Conservation (phyloP, 768 basidiomycete genomes). For the Tricholomella constricta region DNA sequence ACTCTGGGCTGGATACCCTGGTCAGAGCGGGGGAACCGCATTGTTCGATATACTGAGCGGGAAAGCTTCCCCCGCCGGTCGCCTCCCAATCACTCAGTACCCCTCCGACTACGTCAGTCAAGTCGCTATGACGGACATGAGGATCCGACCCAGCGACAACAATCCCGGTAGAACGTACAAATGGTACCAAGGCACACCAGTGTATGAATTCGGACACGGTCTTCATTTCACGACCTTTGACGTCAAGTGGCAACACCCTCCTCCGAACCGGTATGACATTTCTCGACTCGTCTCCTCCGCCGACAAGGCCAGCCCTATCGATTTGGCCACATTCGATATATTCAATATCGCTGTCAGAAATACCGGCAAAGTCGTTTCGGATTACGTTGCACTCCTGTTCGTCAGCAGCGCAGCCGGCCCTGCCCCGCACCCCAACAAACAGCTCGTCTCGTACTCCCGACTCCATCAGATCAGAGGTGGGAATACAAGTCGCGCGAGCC, state of each 20-base stretch:
- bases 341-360: slow-evolving; percentile 52
- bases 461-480: slow-evolving; percentile 29
- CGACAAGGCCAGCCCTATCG: slow-evolving; percentile 27
- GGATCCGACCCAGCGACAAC: slow-evolving; percentile 45
- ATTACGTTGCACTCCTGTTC: slow-evolving; percentile 59
- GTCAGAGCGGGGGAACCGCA: slow-evolving; percentile 56
- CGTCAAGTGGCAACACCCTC: slow-evolving; percentile 38
- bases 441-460: slow-evolving; percentile 51
- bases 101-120: slow-evolving; percentile 47
- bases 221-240: slow-evolving; percentile 56
- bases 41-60: slow-evolving; percentile 54
- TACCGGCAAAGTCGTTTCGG: slow-evolving; percentile 48
- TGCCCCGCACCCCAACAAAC: slow-evolving; percentile 52
- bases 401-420: slow-evolving; percentile 49
- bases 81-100: slow-evolving; percentile 56
- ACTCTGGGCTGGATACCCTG: slow-evolving; percentile 60
- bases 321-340: slow-evolving; percentile 49
- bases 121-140: slow-evolving; percentile 62
- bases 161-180: slow-evolving; percentile 61
- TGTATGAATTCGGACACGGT: slow-evolving; percentile 56
- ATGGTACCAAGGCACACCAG: slow-evolving; percentile 55
- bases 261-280: slow-evolving; percentile 41
- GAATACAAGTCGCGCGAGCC: slow-evolving; percentile 27
- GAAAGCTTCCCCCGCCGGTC: slow-evolving; percentile 54
- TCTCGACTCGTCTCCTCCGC: slow-evolving; percentile 35